Evolutionary conservation across 345 rosid genomes (phyloP).

Genomic region (Aegle marmelos): DNA sequence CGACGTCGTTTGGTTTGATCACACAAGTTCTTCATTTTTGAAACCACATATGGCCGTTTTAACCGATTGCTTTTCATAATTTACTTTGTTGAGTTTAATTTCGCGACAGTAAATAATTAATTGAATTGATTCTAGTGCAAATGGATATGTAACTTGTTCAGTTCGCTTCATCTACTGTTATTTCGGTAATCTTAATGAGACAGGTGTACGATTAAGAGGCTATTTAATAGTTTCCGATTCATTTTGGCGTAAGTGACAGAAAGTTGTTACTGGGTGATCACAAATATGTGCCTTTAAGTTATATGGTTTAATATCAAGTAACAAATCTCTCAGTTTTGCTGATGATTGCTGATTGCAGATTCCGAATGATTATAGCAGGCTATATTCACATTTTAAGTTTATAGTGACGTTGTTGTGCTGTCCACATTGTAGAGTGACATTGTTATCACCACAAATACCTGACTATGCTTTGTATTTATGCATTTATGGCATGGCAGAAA

Average conservation of each 20-base stretch:
- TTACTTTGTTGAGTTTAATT: not conserved
- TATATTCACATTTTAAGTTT: not conserved
- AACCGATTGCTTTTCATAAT: not conserved
- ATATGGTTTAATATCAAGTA: not conserved
- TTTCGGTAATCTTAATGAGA: not conserved
- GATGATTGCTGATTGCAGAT: not conserved
- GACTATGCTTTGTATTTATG: not conserved
- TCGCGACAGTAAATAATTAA: not conserved
- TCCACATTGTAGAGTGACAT: not conserved
- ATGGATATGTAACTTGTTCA: not conserved
- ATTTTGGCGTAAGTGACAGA: not conserved
- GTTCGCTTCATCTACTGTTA: not conserved
- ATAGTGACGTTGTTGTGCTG: not conserved
- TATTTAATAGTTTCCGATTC: not conserved
- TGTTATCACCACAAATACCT: not conserved
- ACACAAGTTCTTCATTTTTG: not conserved
- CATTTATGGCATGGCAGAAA: slow-evolving; percentile 41
- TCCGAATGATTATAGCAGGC: not conserved
- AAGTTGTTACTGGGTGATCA: not conserved
- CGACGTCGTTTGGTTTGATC: not conserved
- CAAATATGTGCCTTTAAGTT: not conserved
- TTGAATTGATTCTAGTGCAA: not conserved
- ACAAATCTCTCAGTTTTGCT: not conserved
- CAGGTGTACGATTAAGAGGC: not conserved
- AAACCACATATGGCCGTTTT: not conserved